These are phyloP conservation scores for Aspergillus ruber DNA, from an alignment of 2,329 filamentous ascomycete genomes.

Conservation along the genomic window DNA sequence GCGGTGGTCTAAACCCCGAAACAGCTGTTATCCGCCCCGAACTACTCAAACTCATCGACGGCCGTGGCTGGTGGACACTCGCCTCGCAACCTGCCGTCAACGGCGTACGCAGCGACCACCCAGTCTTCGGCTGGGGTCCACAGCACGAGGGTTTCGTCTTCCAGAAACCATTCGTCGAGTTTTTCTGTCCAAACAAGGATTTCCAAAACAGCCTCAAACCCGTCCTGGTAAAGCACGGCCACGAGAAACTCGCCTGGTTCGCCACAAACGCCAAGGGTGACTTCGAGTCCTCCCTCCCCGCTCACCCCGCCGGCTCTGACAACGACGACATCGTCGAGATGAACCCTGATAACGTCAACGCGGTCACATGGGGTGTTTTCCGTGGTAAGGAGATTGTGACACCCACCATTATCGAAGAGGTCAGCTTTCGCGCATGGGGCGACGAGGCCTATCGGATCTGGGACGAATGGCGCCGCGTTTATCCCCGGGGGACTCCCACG, in stretches of 20 bases:
- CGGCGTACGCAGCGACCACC: slow-evolving; percentile 67
- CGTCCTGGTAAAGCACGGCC: slow-evolving; percentile 54
- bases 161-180: slow-evolving; percentile 96
- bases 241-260: slow-evolving; percentile 75
- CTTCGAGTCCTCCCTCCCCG: slow-evolving; percentile 57
- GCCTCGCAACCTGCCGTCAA: slow-evolving; percentile 94
- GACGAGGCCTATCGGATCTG: slow-evolving; percentile 97
- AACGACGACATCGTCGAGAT: slow-evolving; percentile 28
- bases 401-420: slow-evolving; percentile 92
- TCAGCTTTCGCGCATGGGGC: slow-evolving; percentile 87
- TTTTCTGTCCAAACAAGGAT: slow-evolving; percentile 73
- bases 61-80: slow-evolving; percentile 88
- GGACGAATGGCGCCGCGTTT: slow-evolving; percentile 87
- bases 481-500: slow-evolving; percentile 65
- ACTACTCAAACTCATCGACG: slow-evolving; percentile 67
- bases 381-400: slow-evolving; percentile 93
- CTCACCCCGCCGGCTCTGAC: slow-evolving; percentile 21
- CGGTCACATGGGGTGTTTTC: slow-evolving; percentile 95
- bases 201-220: slow-evolving; percentile 59
- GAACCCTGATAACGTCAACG: slow-evolving; percentile 63
- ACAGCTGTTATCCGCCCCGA: slow-evolving; percentile 72
- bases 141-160: slow-evolving; percentile 82
- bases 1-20: slow-evolving; percentile 55
- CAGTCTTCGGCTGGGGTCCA: slow-evolving; percentile 89
- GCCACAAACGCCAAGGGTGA: slow-evolving; percentile 73